Percentiles rank a stretch among this genome's conserved stretches.
Evolutionary conservation across 2,329 filamentous ascomycete genomes (phyloP).

Genomic region (Cordyceps cateniannulata): DNA sequence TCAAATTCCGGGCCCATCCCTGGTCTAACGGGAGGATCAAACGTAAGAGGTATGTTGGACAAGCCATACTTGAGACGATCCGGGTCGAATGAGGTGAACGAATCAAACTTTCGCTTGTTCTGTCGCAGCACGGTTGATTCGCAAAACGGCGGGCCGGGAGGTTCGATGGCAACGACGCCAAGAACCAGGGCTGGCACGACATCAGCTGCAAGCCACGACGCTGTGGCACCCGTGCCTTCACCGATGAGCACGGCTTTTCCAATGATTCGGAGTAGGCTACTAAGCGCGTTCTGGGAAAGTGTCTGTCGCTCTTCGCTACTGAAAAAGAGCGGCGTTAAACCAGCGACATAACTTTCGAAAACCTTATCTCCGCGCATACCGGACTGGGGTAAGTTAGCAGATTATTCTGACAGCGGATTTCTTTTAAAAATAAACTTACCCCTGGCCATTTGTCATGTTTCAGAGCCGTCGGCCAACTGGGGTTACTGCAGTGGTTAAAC

Average conservation of each 20-base stretch:
- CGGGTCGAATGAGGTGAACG: conserved; percentile 21
- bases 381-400: conserved; percentile 18
- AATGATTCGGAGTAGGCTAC: conserved; percentile 35
- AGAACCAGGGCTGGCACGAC: conserved; percentile 39
- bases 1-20: neutral
- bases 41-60: conserved; percentile 35
- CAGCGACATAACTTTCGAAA: conserved; percentile 43
- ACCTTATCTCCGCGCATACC: conserved; percentile 34
- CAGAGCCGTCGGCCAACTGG: conserved; percentile 20
- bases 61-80: conserved; percentile 32
- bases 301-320: conserved; percentile 24
- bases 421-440: conserved; percentile 14
- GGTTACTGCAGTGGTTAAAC: neutral
- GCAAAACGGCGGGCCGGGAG: conserved; percentile 45
- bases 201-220: conserved; percentile 44
- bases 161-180: conserved; percentile 45
- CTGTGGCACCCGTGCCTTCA: conserved; percentile 42
- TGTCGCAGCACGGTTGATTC: conserved; percentile 7
- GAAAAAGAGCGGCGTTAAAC: conserved; percentile 31
- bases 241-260: conserved; percentile 39
- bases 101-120: conserved; percentile 15
- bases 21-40: conserved; percentile 27
- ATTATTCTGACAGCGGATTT: neutral
- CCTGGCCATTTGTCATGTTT: conserved; percentile 35
- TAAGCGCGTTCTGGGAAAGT: conserved; percentile 29